A percentile compares a stretch with the other conserved stretches of the same genome.
These are phyloP conservation scores for Beta lomatogona DNA, from an alignment of 179 eudicot genomes.

Conservation along the genomic window DNA sequence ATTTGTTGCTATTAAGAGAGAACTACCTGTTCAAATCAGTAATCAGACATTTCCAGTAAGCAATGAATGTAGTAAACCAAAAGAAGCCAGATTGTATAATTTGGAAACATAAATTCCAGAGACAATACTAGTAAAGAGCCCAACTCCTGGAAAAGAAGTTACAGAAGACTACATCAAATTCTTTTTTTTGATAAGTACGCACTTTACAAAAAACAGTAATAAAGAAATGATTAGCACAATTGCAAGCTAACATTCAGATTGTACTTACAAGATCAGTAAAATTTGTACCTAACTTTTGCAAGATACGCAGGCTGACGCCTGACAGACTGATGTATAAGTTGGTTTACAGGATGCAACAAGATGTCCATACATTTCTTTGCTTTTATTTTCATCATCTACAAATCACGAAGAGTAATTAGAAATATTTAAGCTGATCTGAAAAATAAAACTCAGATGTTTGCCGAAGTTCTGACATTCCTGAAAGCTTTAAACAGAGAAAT, in stretches of 20 bases:
- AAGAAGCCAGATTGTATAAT: too few species aligned
- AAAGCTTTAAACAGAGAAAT: too few species aligned
- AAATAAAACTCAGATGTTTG: neutral
- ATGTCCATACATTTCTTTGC: neutral
- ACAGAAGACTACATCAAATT: neutral
- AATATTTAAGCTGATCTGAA: neutral
- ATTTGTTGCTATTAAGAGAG: neutral
- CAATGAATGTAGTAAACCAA: neutral
- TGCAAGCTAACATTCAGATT: neutral
- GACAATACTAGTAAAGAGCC: too few species aligned
- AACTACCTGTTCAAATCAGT: neutral
- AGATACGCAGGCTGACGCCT: neutral
- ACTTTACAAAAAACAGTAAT: neutral
- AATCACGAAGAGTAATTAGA: neutral
- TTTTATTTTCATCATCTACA: neutral
- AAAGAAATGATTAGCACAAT: neutral
- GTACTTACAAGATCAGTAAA: neutral
- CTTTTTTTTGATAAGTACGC: neutral
- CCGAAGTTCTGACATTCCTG: neutral
- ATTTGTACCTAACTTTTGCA: neutral
- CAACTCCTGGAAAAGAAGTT: neutral
- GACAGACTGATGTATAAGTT: neutral
- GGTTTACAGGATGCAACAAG: neutral
- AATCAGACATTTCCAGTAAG: neutral
- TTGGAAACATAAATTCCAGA: too few species aligned